Evolutionary conservation across 2,329 filamentous ascomycete species (phyloP).

Genomic region (Ambrosiella xylebori): DNA sequence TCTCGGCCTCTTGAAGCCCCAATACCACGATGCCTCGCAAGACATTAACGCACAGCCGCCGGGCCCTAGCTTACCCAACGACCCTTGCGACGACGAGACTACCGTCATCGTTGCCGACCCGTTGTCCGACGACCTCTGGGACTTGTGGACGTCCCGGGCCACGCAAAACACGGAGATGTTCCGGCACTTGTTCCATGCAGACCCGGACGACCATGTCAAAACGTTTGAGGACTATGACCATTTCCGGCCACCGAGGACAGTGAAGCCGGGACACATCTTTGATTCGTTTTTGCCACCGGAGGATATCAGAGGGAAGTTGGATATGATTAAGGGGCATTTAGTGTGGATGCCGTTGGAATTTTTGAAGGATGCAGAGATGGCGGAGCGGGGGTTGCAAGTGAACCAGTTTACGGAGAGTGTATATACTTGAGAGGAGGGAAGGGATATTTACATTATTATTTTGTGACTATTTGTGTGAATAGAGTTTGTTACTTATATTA

Average conservation of each 20-base stretch:
- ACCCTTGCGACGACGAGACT: conserved; percentile 40
- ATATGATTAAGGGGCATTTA: conserved; percentile 69
- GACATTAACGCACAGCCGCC: conserved; percentile 64
- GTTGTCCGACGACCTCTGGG: conserved; percentile 46
- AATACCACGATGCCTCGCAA: conserved; percentile 47
- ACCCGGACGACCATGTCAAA: conserved; percentile 79
- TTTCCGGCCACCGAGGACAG: conserved; percentile 51
- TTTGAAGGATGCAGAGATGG: conserved; percentile 70
- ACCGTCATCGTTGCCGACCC: conserved; percentile 56
- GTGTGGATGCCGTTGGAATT: conserved; percentile 95
- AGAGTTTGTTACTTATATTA: background rate
- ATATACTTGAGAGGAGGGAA: conserved; percentile 39
- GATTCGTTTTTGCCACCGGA: conserved; percentile 57
- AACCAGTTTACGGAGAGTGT: conserved; percentile 79
- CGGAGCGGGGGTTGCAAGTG: conserved; percentile 70
- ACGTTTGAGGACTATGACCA: conserved; percentile 79
- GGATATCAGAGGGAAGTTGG: conserved; percentile 58
- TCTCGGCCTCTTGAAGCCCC: conserved; percentile 60
- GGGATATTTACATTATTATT: background rate
- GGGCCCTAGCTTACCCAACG: conserved; percentile 45
- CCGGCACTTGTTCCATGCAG: conserved; percentile 66
- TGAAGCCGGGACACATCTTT: conserved; percentile 74
- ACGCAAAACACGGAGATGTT: conserved; percentile 58
- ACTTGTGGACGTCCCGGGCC: conserved; percentile 52
- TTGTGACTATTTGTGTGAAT: background rate